Evolutionary conservation across 371 early-diverging fungal species (phyloP).

Genomic region (Gilbertella persicaria): DNA sequence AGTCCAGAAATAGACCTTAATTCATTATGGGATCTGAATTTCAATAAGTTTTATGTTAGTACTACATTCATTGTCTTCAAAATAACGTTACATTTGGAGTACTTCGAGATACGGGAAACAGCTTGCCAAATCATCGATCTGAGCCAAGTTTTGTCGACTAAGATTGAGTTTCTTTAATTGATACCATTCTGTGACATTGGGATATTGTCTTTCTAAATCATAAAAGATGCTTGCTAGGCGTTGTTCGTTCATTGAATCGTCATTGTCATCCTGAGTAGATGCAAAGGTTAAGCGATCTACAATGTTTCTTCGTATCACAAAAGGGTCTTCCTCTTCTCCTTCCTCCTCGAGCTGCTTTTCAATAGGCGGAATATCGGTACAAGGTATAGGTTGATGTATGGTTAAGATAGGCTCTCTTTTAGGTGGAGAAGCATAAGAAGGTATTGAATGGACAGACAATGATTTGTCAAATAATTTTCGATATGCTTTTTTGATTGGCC

Average conservation of each 20-base stretch:
- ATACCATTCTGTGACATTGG: conserved; percentile 30
- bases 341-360: background rate
- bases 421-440: background rate
- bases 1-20: conserved; percentile 27
- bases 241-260: background rate
- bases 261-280: background rate
- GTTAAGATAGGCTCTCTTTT: background rate
- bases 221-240: conserved; percentile 8
- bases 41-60: background rate
- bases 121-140: conserved; percentile 17
- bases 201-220: conserved; percentile 11
- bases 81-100: conserved; percentile 30
- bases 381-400: background rate
- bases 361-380: background rate
- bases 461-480: conserved; percentile 2
- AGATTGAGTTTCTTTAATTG: conserved; percentile 33
- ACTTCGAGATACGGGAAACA: conserved; percentile 35
- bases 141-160: conserved; percentile 22
- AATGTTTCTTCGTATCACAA: conserved; percentile 2
- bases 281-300: conserved; percentile 1
- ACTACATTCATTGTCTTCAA: background rate
- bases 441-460: background rate
- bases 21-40: conserved; percentile 47
- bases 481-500: background rate
- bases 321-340: background rate